Conservation (phyloP, 805 yeast genomes). For the Zygotorulaspora chibaensis region DNA sequence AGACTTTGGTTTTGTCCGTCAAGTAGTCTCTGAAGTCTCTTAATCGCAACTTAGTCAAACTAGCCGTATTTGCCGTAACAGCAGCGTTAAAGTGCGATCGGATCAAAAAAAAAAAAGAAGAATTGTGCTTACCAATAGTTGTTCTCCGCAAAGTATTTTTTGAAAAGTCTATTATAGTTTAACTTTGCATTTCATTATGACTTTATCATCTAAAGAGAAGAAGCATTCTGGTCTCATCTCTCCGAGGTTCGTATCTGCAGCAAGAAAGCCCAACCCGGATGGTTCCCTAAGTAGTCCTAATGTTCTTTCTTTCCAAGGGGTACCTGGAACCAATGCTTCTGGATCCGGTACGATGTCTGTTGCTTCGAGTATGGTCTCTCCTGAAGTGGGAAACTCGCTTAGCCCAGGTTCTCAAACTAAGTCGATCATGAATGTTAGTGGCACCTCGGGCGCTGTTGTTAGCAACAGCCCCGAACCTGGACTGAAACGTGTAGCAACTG, state of each 20-base stretch:
- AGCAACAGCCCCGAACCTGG: constrained; percentile 34
- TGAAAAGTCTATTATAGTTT: neutral
- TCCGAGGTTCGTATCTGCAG: constrained; percentile 18
- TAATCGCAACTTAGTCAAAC: neutral
- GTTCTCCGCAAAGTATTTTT: neutral
- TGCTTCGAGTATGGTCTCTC: constrained; percentile 12
- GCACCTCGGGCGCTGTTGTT: constrained; percentile 34
- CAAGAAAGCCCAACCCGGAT: constrained; percentile 21
- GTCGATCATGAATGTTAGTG: constrained; percentile 34
- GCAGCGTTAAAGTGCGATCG: neutral
- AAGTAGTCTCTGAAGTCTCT: neutral
- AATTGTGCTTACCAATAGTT: neutral
- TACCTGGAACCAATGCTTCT: neutral
- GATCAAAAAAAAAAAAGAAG: neutral
- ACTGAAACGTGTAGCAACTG: constrained; percentile 31
- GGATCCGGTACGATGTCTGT: neutral
- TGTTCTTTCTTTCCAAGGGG: constrained; percentile 7
- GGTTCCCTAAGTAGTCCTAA: constrained; percentile 15
- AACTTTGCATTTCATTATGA: constrained; percentile 4
- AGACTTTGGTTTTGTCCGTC: neutral
- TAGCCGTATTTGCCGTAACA: neutral
- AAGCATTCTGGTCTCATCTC: constrained; percentile 18
- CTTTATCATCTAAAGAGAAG: constrained; percentile 12
- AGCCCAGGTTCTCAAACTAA: constrained; percentile 29
- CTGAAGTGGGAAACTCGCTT: constrained; percentile 18